phyloP scores from a whole-genome alignment of 2,329 filamentous ascomycete species.

The Fusarium sp. region DNA sequence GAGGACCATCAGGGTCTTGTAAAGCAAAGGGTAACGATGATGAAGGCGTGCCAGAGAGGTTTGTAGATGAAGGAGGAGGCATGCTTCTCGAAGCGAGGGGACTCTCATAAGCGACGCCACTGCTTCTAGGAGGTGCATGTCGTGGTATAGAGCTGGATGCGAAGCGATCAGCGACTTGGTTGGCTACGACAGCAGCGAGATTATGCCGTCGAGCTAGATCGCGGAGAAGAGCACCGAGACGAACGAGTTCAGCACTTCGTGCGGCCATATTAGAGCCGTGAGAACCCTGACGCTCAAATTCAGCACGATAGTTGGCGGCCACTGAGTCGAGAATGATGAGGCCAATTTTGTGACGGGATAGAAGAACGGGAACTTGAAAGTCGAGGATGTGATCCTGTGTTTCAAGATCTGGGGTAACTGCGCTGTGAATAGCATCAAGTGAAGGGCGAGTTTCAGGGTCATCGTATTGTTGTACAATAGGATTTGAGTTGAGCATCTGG shows the following conservation, averaged over 20 bases:
- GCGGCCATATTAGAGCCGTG: constrained; percentile 74
- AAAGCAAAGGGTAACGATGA: constrained; percentile 55
- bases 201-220: constrained; percentile 79
- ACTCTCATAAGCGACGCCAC: constrained; percentile 56
- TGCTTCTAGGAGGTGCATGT: constrained; percentile 39
- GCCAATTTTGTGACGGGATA: constrained; percentile 80
- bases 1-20: constrained; percentile 47
- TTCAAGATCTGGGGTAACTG: constrained; percentile 89
- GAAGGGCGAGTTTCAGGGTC: constrained; percentile 61
- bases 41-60: constrained; percentile 51
- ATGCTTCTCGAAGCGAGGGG: constrained; percentile 62
- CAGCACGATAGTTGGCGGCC: constrained; percentile 93
- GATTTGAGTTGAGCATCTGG: constrained; percentile 80
- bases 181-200: constrained; percentile 89
- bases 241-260: constrained; percentile 80
- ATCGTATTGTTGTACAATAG: constrained; percentile 60
- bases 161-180: constrained; percentile 95
- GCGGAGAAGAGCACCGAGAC: constrained; percentile 80
- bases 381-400: constrained; percentile 94
- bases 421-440: constrained; percentile 81
- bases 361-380: constrained; percentile 90
- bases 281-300: constrained; percentile 74
- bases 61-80: constrained; percentile 46
- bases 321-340: constrained; percentile 91
- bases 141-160: constrained; percentile 42